A percentile compares a stretch with the other conserved stretches of the same genome.
These are phyloP conservation scores for Aureobasidium leucospermi DNA, from an alignment of 2,329 filamentous ascomycete genomes.

Conservation along the genomic window DNA sequence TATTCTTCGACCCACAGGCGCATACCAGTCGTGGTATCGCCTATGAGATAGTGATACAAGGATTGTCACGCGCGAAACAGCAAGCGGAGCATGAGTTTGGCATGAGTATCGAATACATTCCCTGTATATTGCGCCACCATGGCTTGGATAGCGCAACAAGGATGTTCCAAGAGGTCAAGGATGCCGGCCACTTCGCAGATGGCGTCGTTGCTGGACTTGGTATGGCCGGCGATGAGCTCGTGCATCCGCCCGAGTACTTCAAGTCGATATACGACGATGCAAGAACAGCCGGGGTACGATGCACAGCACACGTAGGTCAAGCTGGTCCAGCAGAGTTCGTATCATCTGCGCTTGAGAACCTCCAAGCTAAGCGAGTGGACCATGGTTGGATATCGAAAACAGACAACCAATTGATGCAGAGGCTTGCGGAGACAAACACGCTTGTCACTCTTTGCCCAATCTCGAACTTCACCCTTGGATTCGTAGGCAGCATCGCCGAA, in stretches of 20 bases:
- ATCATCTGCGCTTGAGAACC: not conserved
- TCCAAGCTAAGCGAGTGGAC: not conserved
- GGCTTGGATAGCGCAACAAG: not conserved
- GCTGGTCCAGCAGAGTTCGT: conserved; percentile 1
- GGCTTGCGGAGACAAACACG: not conserved
- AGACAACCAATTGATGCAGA: not conserved
- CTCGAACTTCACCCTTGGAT: conserved; percentile 9
- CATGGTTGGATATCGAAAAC: conserved; percentile 11
- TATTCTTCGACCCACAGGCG: conserved; percentile 18
- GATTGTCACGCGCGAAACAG: conserved; percentile 12
- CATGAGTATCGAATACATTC: conserved; percentile 13
- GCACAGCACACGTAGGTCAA: conserved; percentile 4
- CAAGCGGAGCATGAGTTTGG: conserved; percentile 11
- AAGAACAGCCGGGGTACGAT: not conserved
- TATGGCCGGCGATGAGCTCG: conserved; percentile 9
- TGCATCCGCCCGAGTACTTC: conserved; percentile 10
- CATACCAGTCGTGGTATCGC: conserved; percentile 13
- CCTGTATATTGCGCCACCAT: conserved; percentile 15
- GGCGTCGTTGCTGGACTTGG: conserved; percentile 1
- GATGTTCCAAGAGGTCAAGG: not conserved
- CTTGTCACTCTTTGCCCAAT: conserved; percentile 10
- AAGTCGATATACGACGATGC: not conserved
- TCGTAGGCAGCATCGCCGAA: not conserved
- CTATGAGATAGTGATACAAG: conserved; percentile 12
- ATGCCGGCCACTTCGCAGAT: not conserved